Evolutionary conservation across 305 asterid species (phyloP), one percentile per base, ranked within the genome.

Genomic region (Fraxinus ornus): DNA sequence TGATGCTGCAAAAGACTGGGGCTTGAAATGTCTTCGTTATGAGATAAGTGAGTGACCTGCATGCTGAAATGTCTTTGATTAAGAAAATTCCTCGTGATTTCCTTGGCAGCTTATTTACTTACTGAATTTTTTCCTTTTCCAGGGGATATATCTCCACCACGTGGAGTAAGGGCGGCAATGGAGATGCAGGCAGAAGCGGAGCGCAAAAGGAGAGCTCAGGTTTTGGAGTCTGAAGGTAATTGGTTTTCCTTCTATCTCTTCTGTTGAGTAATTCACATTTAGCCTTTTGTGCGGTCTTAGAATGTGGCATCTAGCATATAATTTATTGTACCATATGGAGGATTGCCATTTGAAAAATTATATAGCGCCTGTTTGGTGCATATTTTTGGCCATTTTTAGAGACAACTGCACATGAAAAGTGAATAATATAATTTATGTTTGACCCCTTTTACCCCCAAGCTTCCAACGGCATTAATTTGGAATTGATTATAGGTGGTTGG

Each of bases 121-220:
- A 75, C 68, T 15, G 35, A 21, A 37, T 55, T 70, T 70, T 70
- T 70, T 70, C 21, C 35, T 26, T 30, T 70, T 84, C 36, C 82
- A 93, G 99, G 90, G 97, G 99, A 96, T 86, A 96, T 96, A 86
- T 88, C 93, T 88, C 98, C 98, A 77, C 99, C 99, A 35, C 85
- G 91, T 76, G 98, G 94, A 62, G 93, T 95, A 62, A 92, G 86
- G 90, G 97, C 89, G 0, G 97, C 97, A 8, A 95, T 95, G 99
- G 97, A 93, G 88, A 92, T 95, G 97, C 99, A 95, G 86, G 99
- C 97, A 55, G 99, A 95, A 89, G 99, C 99, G 68, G 99, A 95
- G 85, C 97, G 99, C 32, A 95, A 89, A 85, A 92, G 86, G 89
- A 90, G 99, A 87, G 99, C 98, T 81, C 97, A 93, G 84, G 86